phyloP scores from a whole-genome alignment of 108 stramenopile species.

The Fragilaria radians region DNA sequence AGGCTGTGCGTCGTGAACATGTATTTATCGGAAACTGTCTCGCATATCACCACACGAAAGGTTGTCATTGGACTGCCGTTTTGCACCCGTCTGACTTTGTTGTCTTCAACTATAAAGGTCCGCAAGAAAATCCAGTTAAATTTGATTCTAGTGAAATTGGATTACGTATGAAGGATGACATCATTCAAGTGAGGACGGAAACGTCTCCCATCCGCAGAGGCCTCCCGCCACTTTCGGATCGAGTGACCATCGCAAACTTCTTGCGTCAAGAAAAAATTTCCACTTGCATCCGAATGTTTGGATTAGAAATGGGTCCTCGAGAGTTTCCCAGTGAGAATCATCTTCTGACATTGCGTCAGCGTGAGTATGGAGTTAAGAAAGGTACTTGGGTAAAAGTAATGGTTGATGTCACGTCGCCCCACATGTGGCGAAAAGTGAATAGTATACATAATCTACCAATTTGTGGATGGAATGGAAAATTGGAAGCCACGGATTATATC shows the following conservation, averaged over 20 bases:
- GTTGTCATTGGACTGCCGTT: not conserved
- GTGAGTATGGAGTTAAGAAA: not conserved
- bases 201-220: not conserved
- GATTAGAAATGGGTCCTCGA: not conserved
- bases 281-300: not conserved
- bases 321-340: not conserved
- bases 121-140: not conserved
- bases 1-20: not conserved
- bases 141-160: not conserved
- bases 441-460: constrained; percentile 1
- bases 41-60: not conserved
- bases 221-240: not conserved
- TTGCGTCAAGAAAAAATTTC: not conserved
- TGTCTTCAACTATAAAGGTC: not conserved
- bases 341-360: not conserved
- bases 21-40: not conserved
- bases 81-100: not conserved
- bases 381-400: not conserved
- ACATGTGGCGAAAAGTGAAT: not conserved
- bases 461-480: not conserved
- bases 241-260: not conserved
- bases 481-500: not conserved
- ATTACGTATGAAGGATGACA: not conserved
- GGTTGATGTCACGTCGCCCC: not conserved
- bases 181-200: not conserved